phyloP scores from a whole-genome alignment of 1,284 basidiomycete genomes.

The Stygiomarasmius scandens region DNA sequence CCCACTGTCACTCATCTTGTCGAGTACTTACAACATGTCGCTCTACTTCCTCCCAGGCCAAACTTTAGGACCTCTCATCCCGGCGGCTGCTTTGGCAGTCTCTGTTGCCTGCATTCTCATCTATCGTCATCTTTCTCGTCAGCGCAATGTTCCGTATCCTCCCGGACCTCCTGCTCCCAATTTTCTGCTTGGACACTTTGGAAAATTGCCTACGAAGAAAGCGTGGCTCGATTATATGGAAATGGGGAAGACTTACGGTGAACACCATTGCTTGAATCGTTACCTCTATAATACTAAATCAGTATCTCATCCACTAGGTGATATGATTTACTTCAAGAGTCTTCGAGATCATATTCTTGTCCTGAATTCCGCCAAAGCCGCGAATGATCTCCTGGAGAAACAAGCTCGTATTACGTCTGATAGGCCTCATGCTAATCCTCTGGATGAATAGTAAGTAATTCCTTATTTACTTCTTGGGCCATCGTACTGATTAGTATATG shows the following conservation, averaged over 20 bases:
- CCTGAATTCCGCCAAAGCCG: slow-evolving; percentile 1
- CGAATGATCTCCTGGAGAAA: slow-evolving; percentile 2
- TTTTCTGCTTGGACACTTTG: not conserved
- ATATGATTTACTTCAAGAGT: slow-evolving; percentile 1
- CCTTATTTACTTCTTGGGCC: not conserved
- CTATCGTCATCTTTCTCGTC: too few relatives aligned
- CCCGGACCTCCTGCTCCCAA: not conserved
- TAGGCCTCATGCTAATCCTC: not conserved
- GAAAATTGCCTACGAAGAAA: not conserved
- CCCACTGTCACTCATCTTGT: too few relatives aligned
- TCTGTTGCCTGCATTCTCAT: too few relatives aligned
- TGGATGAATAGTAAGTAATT: not conserved
- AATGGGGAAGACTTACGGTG: slow-evolving; percentile 3
- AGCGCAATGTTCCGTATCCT: not conserved
- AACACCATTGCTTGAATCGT: not conserved
- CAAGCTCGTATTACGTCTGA: slow-evolving; percentile 6
- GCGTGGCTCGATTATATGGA: slow-evolving; percentile 7
- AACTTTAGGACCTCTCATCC: too few relatives aligned
- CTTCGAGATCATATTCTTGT: slow-evolving; percentile 1
- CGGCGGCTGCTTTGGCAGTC: too few relatives aligned
- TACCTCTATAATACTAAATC: too few relatives aligned
- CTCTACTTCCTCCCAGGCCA: too few relatives aligned
- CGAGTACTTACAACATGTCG: too few relatives aligned
- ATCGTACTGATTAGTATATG: not conserved
- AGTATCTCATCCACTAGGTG: not conserved